Base-by-base conservation (phyloP, 352 stramenopile genomes). In the Pythium aristosporum region DNA sequence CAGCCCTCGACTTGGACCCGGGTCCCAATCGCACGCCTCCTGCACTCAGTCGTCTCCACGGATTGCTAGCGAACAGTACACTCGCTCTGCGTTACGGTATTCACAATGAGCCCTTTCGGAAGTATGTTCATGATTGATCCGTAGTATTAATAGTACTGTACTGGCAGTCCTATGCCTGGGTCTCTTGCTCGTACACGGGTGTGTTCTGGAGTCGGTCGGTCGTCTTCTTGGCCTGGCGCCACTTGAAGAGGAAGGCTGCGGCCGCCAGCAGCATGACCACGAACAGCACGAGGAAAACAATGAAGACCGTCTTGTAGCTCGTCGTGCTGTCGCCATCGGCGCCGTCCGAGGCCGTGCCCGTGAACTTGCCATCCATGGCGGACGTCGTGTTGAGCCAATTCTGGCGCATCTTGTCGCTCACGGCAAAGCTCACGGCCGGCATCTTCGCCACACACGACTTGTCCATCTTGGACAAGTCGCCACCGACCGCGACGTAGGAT, bases 251-350 rank as follows among this genome's bases (percentile, higher is more conserved):
- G 23, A 85, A 77, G 46, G 67, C 64, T 18, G 1, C 48, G n/a
- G 69, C 73, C 15, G 72, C 30, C 3, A 61, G 23, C 18, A 74
- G 42, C 15, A 66, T 55, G 9, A 74, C 13, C 2, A 78, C 37
- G 20, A 84, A 84, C 18, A 84, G 67, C 30, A 73, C 64, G 12
- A 75, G 51, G 58, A 84, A 79, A 23, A 79, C 69, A 64, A 85
- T 74, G 57, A 85, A 85, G 15, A 61, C 56, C 2, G 55, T 65
- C 69, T 79, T 82, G 67, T 77, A 85, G 25, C 25, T 28, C 4
- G 51, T 66, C 25, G 67, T 62, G 23, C 34, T 56, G 34, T 44
- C 42, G 36, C 63, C 54, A 3, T 15, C 42, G 54, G 32, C 20
- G 62, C 43, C 6, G 66, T 49, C 25, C 32, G 36, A 18, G 7